Conservation (phyloP, 2,329 filamentous ascomycete genomes). For the Cercospora zeina region DNA sequence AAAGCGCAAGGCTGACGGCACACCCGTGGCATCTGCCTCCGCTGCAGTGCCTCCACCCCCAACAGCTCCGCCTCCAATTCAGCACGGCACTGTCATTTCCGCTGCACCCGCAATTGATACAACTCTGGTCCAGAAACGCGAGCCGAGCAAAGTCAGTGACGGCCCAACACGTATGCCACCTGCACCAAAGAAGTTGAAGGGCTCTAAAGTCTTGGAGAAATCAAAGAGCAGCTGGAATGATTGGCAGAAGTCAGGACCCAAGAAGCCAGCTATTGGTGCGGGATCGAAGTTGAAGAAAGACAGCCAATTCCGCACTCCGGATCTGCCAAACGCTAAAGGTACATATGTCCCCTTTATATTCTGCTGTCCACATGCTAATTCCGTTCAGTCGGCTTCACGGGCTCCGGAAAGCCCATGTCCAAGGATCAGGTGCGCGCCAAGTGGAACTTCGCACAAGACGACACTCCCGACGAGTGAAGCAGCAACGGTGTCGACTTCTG, state of each 20-base stretch:
- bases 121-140: slow-evolving; percentile 61
- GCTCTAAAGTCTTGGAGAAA: slow-evolving; percentile 85
- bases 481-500: not conserved
- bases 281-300: slow-evolving; percentile 35
- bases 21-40: slow-evolving; percentile 48
- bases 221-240: slow-evolving; percentile 94
- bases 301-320: slow-evolving; percentile 62
- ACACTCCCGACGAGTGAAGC: slow-evolving; percentile 28
- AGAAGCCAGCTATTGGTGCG: slow-evolving; percentile 33
- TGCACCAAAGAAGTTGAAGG: slow-evolving; percentile 76
- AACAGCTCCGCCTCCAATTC: slow-evolving; percentile 42
- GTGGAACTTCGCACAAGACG: slow-evolving; percentile 33
- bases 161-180: slow-evolving; percentile 48
- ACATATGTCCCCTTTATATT: slow-evolving; percentile 29
- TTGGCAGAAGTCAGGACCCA: slow-evolving; percentile 70
- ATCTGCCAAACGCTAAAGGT: slow-evolving; percentile 85
- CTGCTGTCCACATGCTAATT: slow-evolving; percentile 6
- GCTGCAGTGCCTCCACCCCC: slow-evolving; percentile 42
- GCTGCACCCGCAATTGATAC: slow-evolving; percentile 67
- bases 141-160: slow-evolving; percentile 64
- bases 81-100: slow-evolving; percentile 60
- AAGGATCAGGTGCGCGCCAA: slow-evolving; percentile 61
- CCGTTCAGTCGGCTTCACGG: slow-evolving; percentile 83
- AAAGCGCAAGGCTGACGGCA: slow-evolving; percentile 75
- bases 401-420: slow-evolving; percentile 92